Base-by-base conservation (phyloP, 2,329 filamentous ascomycete species). In the Pezicula rhizophila region DNA sequence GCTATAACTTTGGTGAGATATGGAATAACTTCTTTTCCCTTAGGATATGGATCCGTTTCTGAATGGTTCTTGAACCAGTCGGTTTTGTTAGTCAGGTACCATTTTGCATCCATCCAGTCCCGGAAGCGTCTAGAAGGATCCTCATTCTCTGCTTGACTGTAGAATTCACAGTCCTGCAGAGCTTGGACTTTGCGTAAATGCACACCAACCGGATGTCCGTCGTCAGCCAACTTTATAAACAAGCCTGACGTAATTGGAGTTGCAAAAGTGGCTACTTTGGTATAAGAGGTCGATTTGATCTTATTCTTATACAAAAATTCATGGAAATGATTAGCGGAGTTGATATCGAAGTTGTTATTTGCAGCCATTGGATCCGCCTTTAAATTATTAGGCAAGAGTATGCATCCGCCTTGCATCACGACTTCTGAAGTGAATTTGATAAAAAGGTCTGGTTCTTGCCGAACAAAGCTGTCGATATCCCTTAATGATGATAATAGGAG, bases 331-430 rank as follows among this genome's bases (percentile, higher is more conserved):
- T 40, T 8, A 1, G 60, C 55, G 14, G 50, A 48, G 4, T 41
- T 14, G 5, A 56, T 23, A 11, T 60, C 54, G 17, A 54, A 66
- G 23, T 47, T 50, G 23, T 61, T 63, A 34, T 63, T 63, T 17
- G 54, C 54, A 8, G 55, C 56, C 10, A 49, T 45, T 2, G 42
- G 14, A 10, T 50, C 46, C 12, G 56, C 41, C 14, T 37, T 49
- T 8, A 55, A 34, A 12, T 39, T 49, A 6, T 53, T 37, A 8
- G 43, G 43, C 1, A 31, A 37, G 3, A 57, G 37, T 5, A 31
- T 34, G 25, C 59, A 62, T 11, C 56, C 60, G 23, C 60, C 60
- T 51, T 62, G 60, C 1, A 61, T 20, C 3, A 60, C 45, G 5
- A 60, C 46, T 15, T 54, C 55, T 37, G 45, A 42, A 8, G 55